These are phyloP conservation scores for Porpolomopsis calyptriformis DNA, from an alignment of 768 basidiomycete genomes.

Conservation along the genomic window DNA sequence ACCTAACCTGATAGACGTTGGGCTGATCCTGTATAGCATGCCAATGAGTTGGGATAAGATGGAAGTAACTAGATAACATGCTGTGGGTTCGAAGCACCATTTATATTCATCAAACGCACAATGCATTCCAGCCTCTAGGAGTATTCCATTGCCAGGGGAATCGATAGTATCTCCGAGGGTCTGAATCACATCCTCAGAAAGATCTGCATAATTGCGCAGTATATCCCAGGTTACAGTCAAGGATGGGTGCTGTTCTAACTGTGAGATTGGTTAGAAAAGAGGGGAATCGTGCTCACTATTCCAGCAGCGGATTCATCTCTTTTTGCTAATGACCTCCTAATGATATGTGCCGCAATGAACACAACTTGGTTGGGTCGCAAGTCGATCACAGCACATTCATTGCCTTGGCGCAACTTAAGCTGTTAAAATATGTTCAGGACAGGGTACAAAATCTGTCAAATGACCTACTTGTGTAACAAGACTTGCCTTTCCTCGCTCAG, in stretches of 20 bases:
- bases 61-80: neutral
- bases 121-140: neutral
- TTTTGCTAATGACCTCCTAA: conserved; percentile 1
- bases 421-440: neutral
- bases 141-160: conserved; percentile 5
- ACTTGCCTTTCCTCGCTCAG: neutral
- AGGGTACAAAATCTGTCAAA: neutral
- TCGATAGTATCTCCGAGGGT: conserved; percentile 4
- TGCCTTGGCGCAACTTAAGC: neutral
- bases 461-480: neutral
- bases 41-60: conserved; percentile 2
- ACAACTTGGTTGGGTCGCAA: neutral
- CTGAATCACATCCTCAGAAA: conserved; percentile 5
- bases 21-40: conserved; percentile 1
- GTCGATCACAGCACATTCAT: conserved; percentile 5
- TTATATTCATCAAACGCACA: conserved; percentile 2
- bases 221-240: neutral
- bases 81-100: conserved; percentile 5
- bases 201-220: conserved; percentile 1
- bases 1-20: conserved; percentile 1
- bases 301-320: neutral
- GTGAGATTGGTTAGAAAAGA: conserved; percentile 3
- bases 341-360: conserved; percentile 4
- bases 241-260: conserved; percentile 2
- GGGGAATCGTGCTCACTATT: neutral